Percentiles rank a stretch among this genome's conserved stretches.
Conservation (phyloP, 2,329 filamentous ascomycete genomes). For the Cladophialophora immunda region DNA sequence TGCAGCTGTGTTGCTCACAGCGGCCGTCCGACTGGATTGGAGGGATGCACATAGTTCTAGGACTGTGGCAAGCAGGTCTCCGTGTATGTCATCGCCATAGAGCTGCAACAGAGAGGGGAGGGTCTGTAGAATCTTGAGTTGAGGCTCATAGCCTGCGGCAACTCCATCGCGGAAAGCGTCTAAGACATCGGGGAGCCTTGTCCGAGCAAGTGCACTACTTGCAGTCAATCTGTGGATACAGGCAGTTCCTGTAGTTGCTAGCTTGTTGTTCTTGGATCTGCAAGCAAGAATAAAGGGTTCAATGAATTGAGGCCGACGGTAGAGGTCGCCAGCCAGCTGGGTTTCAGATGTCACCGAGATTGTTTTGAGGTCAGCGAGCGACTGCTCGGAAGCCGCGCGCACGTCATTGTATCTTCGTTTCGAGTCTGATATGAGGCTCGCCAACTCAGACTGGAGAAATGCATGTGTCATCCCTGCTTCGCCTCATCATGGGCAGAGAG, state of each 20-base stretch:
- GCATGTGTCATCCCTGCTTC: constrained; percentile 41
- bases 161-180: constrained; percentile 88
- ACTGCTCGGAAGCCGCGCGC: constrained; percentile 88
- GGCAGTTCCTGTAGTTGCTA: constrained; percentile 84
- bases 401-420: constrained; percentile 94
- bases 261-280: constrained; percentile 86
- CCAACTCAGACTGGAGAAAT: constrained; percentile 85
- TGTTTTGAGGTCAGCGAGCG: constrained; percentile 84
- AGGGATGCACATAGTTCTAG: constrained; percentile 92
- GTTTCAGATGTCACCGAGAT: constrained; percentile 78
- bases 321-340: constrained; percentile 80
- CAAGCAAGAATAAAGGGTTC: constrained; percentile 96
- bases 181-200: constrained; percentile 83
- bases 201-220: constrained; percentile 77
- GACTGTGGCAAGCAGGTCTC: constrained; percentile 80
- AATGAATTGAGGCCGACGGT: constrained; percentile 81
- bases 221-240: constrained; percentile 90
- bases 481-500: constrained; percentile 27
- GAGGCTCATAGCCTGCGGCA: constrained; percentile 79
- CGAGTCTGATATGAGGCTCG: constrained; percentile 91
- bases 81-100: constrained; percentile 81
- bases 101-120: constrained; percentile 90
- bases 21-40: constrained; percentile 88
- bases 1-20: constrained; percentile 93
- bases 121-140: constrained; percentile 94